Conservation (phyloP, 2,329 filamentous ascomycete genomes). For the Alternaria sp. region DNA sequence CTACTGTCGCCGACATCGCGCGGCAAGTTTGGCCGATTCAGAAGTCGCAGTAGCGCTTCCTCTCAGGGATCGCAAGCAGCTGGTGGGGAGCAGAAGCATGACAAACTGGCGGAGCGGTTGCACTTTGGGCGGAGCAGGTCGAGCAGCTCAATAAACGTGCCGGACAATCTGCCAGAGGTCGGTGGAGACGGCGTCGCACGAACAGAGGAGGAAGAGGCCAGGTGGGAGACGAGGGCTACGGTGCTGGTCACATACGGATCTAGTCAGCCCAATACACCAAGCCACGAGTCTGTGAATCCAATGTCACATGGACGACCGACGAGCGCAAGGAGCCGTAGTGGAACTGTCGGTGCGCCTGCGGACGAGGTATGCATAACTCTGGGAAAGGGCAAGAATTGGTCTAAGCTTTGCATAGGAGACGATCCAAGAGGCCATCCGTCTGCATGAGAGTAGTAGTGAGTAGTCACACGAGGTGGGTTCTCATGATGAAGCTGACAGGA, state of each 20-base stretch:
- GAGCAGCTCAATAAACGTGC: constrained; percentile 74
- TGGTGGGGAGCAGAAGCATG: constrained; percentile 17
- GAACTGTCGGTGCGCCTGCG: constrained; percentile 44
- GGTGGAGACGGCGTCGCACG: constrained; percentile 52
- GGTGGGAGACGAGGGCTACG: constrained; percentile 95
- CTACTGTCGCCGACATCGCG: constrained; percentile 37
- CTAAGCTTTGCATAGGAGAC: constrained; percentile 53
- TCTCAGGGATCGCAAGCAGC: constrained; percentile 15
- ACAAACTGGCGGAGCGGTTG: constrained; percentile 71
- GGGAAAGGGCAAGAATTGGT: constrained; percentile 10
- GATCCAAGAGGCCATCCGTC: constrained; percentile 93
- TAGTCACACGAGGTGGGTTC: constrained; percentile 7
- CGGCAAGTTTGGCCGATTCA: constrained; percentile 39
- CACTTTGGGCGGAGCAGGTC: constrained; percentile 64
- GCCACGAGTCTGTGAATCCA: constrained; percentile 27
- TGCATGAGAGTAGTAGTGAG: constrained; percentile 80
- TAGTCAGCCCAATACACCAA: constrained; percentile 39
- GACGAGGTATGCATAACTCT: constrained; percentile 46
- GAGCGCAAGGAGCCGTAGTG: constrained; percentile 37
- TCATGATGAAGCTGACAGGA: constrained; percentile 20
- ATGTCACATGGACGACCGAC: constrained; percentile 13
- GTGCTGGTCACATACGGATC: constrained; percentile 68
- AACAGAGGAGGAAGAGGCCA: constrained; percentile 59
- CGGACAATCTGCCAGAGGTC: constrained; percentile 79
- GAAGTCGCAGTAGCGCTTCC: constrained; percentile 44